Percentiles rank a stretch among this genome's conserved stretches.
These are phyloP conservation scores for Penicillium cataractarum DNA, from an alignment of 495 filamentous ascomycete species.

Conservation along the genomic window DNA sequence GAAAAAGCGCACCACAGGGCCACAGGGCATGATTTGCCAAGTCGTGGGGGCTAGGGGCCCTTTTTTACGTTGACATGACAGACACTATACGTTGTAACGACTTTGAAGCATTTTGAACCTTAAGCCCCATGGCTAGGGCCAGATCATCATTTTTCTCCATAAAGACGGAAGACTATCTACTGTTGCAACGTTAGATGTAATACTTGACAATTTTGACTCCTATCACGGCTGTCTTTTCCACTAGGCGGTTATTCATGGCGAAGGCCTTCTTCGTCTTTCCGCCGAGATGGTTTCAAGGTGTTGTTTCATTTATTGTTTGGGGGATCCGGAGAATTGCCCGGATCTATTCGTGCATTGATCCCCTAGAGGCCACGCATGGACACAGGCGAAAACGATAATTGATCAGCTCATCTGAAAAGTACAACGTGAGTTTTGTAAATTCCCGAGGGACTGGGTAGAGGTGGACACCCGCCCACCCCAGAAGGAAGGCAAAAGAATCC, in stretches of 20 bases:
- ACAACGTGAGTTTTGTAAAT: slow-evolving; percentile 9
- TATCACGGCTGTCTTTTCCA: not conserved
- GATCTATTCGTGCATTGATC: not conserved
- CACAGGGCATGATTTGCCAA: slow-evolving; percentile 2
- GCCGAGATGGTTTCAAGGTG: not conserved
- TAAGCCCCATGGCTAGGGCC: not conserved
- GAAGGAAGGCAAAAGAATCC: slow-evolving; percentile 11
- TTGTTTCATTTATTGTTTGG: slow-evolving; percentile 4
- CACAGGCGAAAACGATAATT: not conserved
- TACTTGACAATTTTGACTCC: not conserved
- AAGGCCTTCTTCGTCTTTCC: not conserved
- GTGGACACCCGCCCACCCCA: slow-evolving; percentile 14
- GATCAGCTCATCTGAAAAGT: slow-evolving; percentile 12
- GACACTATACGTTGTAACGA: not conserved
- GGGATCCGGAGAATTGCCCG: slow-evolving; percentile 17
- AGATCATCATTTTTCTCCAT: no score
- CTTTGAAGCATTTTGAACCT: not conserved
- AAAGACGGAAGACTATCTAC: not conserved
- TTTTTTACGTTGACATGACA: not conserved
- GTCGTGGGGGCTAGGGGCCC: not conserved
- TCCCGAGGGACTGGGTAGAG: slow-evolving; percentile 16
- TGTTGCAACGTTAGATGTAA: not conserved
- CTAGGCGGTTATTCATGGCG: not conserved
- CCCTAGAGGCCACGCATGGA: not conserved
- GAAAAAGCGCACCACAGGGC: slow-evolving; percentile 8